phyloP scores from a whole-genome alignment of 2,329 filamentous ascomycete species.

The Arthrobotrys sinensis region DNA sequence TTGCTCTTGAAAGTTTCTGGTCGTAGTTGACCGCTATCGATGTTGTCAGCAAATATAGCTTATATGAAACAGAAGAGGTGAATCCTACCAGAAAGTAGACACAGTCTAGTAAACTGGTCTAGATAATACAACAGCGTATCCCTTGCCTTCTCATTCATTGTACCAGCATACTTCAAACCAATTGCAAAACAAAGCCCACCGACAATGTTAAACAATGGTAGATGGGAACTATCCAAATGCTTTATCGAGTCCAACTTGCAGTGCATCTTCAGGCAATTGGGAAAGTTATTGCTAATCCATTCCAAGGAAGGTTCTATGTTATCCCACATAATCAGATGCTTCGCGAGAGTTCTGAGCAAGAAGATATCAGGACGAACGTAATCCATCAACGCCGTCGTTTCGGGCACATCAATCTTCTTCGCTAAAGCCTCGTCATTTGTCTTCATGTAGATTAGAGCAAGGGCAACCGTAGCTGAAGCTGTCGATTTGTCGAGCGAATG shows the following conservation, averaged over 20 bases:
- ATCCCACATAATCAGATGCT: slow-evolving; percentile 94
- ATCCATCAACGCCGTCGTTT: slow-evolving; percentile 91
- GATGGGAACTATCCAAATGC: slow-evolving; percentile 81
- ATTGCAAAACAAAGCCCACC: slow-evolving; percentile 88
- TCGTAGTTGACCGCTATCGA: slow-evolving; percentile 78
- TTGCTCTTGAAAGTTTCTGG: slow-evolving; percentile 83
- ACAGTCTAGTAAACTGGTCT: slow-evolving; percentile 86
- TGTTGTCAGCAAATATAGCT: slow-evolving; percentile 5
- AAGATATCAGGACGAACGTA: slow-evolving; percentile 95
- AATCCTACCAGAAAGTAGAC: slow-evolving; percentile 71
- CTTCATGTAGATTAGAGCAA: slow-evolving; percentile 96
- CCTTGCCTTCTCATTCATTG: slow-evolving; percentile 78
- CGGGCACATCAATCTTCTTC: slow-evolving; percentile 91
- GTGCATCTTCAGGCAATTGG: slow-evolving; percentile 76
- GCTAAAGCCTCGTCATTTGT: slow-evolving; percentile 89
- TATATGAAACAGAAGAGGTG: background rate
- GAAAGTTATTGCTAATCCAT: slow-evolving; percentile 84
- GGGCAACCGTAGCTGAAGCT: slow-evolving; percentile 90
- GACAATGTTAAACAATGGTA: slow-evolving; percentile 93
- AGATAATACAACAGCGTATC: slow-evolving; percentile 88
- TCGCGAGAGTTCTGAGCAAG: slow-evolving; percentile 87
- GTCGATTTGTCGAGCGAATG: slow-evolving; percentile 94
- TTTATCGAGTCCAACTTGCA: slow-evolving; percentile 75
- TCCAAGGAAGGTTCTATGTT: slow-evolving; percentile 79
- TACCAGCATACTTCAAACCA: slow-evolving; percentile 81